These are phyloP conservation scores for Paramecium sonneborni DNA, from an alignment of 73 alveolate genomes.

Conservation along the genomic window DNA sequence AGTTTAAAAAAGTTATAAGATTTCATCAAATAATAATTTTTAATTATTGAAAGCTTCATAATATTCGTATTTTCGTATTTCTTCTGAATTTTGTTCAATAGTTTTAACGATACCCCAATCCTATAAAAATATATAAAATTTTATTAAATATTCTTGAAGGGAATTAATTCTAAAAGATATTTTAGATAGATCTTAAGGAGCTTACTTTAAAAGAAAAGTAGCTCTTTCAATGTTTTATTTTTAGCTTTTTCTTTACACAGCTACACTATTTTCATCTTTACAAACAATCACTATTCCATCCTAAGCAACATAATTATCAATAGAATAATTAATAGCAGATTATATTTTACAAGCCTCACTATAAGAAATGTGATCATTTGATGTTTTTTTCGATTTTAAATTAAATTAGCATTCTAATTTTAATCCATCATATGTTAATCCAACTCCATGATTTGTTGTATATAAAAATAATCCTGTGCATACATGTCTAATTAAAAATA, in stretches of 20 bases:
- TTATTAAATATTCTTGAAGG: not conserved
- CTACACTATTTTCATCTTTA: not conserved
- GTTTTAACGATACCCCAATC: conserved; percentile 41
- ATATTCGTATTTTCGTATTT: conserved; percentile 20
- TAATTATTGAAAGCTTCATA: conserved; percentile 33
- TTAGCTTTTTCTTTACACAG: conserved; percentile 8
- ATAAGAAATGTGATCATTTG: not conserved
- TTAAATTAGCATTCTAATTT: not conserved
- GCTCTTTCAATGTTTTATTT: not conserved
- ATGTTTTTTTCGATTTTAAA: conserved; percentile 6
- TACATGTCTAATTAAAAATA: conserved; percentile 27
- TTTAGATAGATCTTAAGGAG: not conserved
- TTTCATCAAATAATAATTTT: conserved; percentile 1
- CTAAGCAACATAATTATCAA: not conserved
- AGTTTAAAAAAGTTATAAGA: not conserved
- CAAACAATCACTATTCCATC: not conserved
- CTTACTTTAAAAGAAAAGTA: not conserved
- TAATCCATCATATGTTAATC: conserved; percentile 27
- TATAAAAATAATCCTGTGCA: conserved; percentile 36
- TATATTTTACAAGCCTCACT: conserved; percentile 25
- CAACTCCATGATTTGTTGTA: not conserved
- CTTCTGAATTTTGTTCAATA: not conserved
- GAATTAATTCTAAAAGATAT: conserved; percentile 11
- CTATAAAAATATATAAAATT: conserved; percentile 11
- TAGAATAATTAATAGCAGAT: not conserved